Conservation (phyloP, 371 early-diverging fungal genomes). For the Haplosporangium sp. region DNA sequence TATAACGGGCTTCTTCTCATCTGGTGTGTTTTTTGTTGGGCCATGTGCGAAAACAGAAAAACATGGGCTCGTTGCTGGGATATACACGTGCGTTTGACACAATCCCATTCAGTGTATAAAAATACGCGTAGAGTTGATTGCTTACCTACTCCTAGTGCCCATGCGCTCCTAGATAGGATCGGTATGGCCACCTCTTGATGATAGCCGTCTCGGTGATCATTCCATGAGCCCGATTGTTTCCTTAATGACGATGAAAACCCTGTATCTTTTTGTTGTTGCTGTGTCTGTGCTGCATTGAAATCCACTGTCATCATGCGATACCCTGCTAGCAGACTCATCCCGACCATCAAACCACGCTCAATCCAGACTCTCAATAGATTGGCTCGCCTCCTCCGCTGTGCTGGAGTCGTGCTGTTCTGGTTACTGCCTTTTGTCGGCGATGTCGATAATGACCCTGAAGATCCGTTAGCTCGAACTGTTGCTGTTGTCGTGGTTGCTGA, state of each 20-base stretch:
- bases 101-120: no score
- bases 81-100: no score
- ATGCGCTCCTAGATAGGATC: constrained; percentile 30
- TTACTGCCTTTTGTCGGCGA: background rate
- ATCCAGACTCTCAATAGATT: constrained; percentile 50
- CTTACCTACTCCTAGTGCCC: constrained; percentile 51
- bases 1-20: no score
- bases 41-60: no score
- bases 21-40: no score
- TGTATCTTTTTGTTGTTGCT: background rate
- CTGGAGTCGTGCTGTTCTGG: constrained; percentile 8
- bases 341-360: constrained; percentile 49
- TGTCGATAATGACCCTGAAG: background rate
- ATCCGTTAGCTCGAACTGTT: background rate
- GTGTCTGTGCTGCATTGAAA: constrained; percentile 7
- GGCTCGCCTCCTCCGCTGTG: constrained; percentile 34
- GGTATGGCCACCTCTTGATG: constrained; percentile 12
- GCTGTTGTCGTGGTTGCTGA: background rate
- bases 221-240: background rate
- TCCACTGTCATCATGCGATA: constrained; percentile 53
- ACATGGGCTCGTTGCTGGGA: no score
- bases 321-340: constrained; percentile 47
- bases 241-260: constrained; percentile 1
- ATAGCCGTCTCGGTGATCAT: background rate
- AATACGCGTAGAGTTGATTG: background rate